phyloP scores from a whole-genome alignment of 352 stramenopile species.

The Blastocystis sp. region DNA sequence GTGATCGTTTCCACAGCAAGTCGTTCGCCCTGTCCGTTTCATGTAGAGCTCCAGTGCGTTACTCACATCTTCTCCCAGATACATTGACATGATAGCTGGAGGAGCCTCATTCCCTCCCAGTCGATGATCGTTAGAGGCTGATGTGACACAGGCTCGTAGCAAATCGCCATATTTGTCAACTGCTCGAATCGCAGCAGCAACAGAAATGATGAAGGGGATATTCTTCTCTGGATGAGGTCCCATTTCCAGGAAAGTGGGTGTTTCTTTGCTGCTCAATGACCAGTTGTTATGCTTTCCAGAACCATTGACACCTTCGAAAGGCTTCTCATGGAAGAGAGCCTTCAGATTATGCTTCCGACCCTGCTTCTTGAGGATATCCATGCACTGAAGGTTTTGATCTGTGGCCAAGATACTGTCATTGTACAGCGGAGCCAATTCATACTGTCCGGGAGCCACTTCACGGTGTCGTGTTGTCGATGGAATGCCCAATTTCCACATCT shows the following conservation, averaged over 20 bases:
- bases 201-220: slow-evolving; percentile 72
- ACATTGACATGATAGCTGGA: slow-evolving; percentile 77
- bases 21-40: slow-evolving; percentile 69
- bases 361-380: slow-evolving; percentile 78
- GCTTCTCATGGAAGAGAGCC: slow-evolving; percentile 78
- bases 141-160: slow-evolving; percentile 72
- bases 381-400: slow-evolving; percentile 78
- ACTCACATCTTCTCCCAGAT: slow-evolving; percentile 75
- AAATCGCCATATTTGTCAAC: slow-evolving; percentile 77
- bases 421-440: slow-evolving; percentile 75
- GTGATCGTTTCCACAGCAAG: slow-evolving; percentile 48
- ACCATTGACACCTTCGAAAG: slow-evolving; percentile 78
- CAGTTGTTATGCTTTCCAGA: slow-evolving; percentile 81
- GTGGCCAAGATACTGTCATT: slow-evolving; percentile 72
- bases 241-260: slow-evolving; percentile 69
- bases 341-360: slow-evolving; percentile 71
- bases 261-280: slow-evolving; percentile 72
- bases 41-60: slow-evolving; percentile 68
- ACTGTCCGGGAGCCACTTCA: slow-evolving; percentile 78
- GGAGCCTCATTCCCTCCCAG: slow-evolving; percentile 76
- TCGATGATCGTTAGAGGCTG: slow-evolving; percentile 77
- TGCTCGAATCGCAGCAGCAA: slow-evolving; percentile 72
- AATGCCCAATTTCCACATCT: slow-evolving; percentile 71
- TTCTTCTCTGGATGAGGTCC: slow-evolving; percentile 66
- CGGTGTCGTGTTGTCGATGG: slow-evolving; percentile 74